Base-by-base conservation (phyloP, 1,139 yeast species). In the Diutina pseudorugosa region DNA sequence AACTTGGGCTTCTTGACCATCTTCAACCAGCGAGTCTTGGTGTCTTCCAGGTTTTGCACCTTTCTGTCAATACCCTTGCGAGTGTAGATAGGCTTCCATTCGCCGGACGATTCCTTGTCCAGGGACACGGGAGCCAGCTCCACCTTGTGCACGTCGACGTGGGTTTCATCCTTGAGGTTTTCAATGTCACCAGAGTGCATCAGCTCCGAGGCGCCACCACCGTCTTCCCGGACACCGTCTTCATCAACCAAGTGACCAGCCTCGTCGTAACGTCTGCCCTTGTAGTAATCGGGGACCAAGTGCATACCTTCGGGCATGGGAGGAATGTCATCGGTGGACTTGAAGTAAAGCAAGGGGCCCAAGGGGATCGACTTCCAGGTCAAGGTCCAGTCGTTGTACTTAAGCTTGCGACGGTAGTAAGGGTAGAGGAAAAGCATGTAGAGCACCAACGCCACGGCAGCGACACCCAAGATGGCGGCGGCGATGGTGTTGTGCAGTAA, bases 361-460 rank as follows among this genome's bases (percentile, higher is more conserved):
- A 70, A 60, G 54, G 75, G 65, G 55, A 80, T 61, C 56, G 83
- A 83, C 62, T 75, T 80, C 76, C 78, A 77, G 61, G 67, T 72
- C 54, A 85, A 69, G 51, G 84, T 80, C 87, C 90, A 82, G 65
- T 85, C 94, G 54, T 80, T 72, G 58, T 77, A 68, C 40, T 82
- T 67, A 52, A 85, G 67, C 63, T 76, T 80, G 69, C 90, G 79
- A 62, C 74, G 71, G 66, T 81, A 77, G 66, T 69, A 82, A 54
- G 94, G 94, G 63, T 70, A 75, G 54, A 82, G 68, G 69, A 83
- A 78, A 36, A 77, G 47, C 63, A 78, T 64, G 66, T 82, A 82
- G 21, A 84, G 54, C 1, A 68, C 56, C 36, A 70, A 59, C 6
- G 85, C 83, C 55, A 75, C 83, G 42, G 69, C 83, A 58, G 81